These are phyloP conservation scores for Starmerella potacharoeniae DNA, from an alignment of 805 yeast species.

Conservation along the genomic window DNA sequence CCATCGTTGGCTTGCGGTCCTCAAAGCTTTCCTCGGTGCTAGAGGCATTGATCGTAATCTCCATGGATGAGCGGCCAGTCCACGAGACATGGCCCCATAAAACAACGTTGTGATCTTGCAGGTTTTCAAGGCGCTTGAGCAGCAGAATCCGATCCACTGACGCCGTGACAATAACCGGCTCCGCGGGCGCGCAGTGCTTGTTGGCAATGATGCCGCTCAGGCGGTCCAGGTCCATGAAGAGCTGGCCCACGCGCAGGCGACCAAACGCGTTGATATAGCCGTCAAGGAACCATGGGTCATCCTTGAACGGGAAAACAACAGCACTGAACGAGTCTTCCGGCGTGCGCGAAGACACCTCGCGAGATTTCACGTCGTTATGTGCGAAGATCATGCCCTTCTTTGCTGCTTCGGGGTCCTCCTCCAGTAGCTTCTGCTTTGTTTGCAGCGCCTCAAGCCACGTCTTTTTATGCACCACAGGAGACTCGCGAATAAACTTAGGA, in stretches of 20 bases:
- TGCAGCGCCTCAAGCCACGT: constrained; percentile 82
- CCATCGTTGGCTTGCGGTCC: constrained; percentile 37
- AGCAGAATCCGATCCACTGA: constrained; percentile 84
- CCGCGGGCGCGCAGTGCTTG: constrained; percentile 87
- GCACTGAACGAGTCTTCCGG: constrained; percentile 52
- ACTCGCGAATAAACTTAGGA: constrained; percentile 18
- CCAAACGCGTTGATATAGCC: constrained; percentile 84
- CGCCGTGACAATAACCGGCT: constrained; percentile 92
- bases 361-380: constrained; percentile 59
- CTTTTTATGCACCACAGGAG: constrained; percentile 37
- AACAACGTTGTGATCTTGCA: constrained; percentile 61
- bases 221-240: constrained; percentile 89
- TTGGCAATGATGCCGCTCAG: constrained; percentile 90
- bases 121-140: constrained; percentile 72
- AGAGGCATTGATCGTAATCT: constrained; percentile 80
- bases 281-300: constrained; percentile 72
- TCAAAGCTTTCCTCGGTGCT: constrained; percentile 35
- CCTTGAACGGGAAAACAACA: constrained; percentile 62
- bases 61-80: constrained; percentile 95
- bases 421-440: constrained; percentile 57
- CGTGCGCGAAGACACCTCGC: constrained; percentile 60
- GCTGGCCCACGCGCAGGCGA: constrained; percentile 81
- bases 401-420: constrained; percentile 39
- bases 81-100: constrained; percentile 87
- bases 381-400: constrained; percentile 30